Percentiles rank a stretch among this genome's conserved stretches.
phyloP scores from a whole-genome alignment of 441 rosid species.

The Kokia cookei region DNA sequence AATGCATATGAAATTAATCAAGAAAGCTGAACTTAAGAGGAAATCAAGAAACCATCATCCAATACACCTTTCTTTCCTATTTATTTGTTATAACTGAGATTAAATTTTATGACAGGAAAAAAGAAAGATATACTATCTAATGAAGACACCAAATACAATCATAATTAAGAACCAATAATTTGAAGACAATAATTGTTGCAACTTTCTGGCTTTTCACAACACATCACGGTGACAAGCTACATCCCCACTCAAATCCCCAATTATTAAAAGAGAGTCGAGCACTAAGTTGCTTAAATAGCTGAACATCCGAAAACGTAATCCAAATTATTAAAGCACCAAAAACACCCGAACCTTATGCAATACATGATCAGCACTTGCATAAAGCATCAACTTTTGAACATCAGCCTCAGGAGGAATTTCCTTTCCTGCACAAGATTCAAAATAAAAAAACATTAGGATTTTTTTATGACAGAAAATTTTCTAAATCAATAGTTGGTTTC shows the following conservation, averaged over 20 bases:
- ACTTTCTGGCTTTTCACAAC: neutral
- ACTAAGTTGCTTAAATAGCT: neutral
- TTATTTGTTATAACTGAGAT: neutral
- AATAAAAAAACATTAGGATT: neutral
- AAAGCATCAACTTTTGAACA: conserved; percentile 46
- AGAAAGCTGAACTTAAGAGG: neutral
- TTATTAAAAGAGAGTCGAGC: neutral
- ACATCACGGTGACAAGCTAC: neutral
- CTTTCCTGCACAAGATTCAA: conserved; percentile 45
- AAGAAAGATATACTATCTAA: neutral
- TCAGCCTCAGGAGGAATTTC: conserved; percentile 60
- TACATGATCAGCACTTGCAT: conserved; percentile 70
- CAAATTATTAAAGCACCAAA: neutral
- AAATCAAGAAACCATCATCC: neutral
- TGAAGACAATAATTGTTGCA: neutral
- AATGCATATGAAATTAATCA: neutral
- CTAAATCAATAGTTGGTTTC: neutral
- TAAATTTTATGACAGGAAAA: neutral
- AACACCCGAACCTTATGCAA: conserved; percentile 69
- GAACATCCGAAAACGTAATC: neutral
- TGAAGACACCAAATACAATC: neutral
- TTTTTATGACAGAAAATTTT: conserved; percentile 2
- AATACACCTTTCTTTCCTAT: neutral
- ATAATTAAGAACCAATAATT: neutral
- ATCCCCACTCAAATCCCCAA: neutral